Base-by-base conservation (phyloP, 495 filamentous ascomycete genomes). In the Trypethelium eluteriae region DNA sequence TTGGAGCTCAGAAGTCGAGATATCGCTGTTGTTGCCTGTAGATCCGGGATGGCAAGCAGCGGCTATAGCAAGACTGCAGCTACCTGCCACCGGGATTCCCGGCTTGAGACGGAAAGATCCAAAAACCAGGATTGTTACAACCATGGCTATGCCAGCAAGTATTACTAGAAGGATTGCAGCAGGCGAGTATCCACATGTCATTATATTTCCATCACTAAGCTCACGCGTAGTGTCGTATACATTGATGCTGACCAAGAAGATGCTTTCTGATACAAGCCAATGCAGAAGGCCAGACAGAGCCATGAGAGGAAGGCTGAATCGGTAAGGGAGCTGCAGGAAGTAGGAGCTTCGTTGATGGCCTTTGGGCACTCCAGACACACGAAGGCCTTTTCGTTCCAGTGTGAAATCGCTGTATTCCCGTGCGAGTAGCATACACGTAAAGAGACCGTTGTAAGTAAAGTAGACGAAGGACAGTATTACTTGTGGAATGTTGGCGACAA, bases 401-500 rank as follows among this genome's bases (percentile, higher is more conserved):
- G 62, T 65, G 36, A 32, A 70, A n/a, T 49, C 41, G 34, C 18
- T 39, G 70, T 70, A 68, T 67, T 83, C 73, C 3, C 71, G 35
- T 9, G 73, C 72, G 18, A 76, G 68, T 38, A 80, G 69, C 79
- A 83, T 81, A 62, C 69, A 68, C 41, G 76, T 79, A 25, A 79
- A 65, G 10, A 80, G 62, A 46, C 73, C 64, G 69, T 82, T 79
- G 71, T 75, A 78, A 4, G 70, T 57, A n/a, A 76, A 70, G 65
- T 84, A 84, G 11, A 77, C 59, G 3, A 81, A 69, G 2, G 79
- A 79, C 12, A 83, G 64, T 0, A 81, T 49, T 0, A 78, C 62
- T 69, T 84, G 82, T 0, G 79, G 78, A 2, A 68, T 62, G 66
- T 84, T 83, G 12, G 76, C 75, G 2, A 79, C 34, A 9, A 81